Base-by-base conservation (phyloP, 352 stramenopile genomes). In the Globisporangium viniferum region DNA sequence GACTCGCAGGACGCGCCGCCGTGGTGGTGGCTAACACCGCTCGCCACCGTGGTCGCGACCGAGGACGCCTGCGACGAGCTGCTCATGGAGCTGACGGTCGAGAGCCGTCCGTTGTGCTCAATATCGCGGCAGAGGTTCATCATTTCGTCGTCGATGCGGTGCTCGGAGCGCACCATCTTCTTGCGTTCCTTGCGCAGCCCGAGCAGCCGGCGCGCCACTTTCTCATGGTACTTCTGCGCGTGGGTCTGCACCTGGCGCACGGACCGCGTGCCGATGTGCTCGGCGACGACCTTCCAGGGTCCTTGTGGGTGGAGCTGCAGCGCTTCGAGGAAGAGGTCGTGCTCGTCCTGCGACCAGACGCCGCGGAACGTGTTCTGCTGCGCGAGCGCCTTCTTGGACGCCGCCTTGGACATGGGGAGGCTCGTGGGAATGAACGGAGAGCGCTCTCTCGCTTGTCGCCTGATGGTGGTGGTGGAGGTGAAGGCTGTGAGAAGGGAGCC, bases 191-290 rank as follows among this genome's bases (percentile, higher is more conserved):
- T 80, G 51, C 70, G 81, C n/a, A 86, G 66, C 0, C 76, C 79
- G 6, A 75, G 77, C 60, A 82, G 75, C 18, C 77, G 75, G 1
- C 81, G 77, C 57, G 72, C 72, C 33, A 86, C 72, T 53, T 88
- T 88, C 36, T 91, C 81, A 35, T 86, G 76, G 62, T 84, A 86
- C 66, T 88, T 89, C 55, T 90, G 81, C 36, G 78, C 77, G 66
- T 91, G 82, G 1, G 82, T 91, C 46, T 87, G 81, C 58, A 83
- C 76, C 70, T 91, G 82, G 1, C 80, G 80, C 24, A 84, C 79
- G 46, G 73, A 81, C 53, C 82, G 79, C 14, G 80, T 88, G 57
- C 75, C 73, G n/a, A 91, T 74, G 59, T 77, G 69, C 18, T 70
- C 75, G 2, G 79, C 79, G 20, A 91, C 64, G 18, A 72, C 75